Percentiles rank a stretch among this genome's conserved stretches.
Evolutionary conservation across 139 green algal genomes (phyloP).

Genomic region (Yamagishiella unicocca): DNA sequence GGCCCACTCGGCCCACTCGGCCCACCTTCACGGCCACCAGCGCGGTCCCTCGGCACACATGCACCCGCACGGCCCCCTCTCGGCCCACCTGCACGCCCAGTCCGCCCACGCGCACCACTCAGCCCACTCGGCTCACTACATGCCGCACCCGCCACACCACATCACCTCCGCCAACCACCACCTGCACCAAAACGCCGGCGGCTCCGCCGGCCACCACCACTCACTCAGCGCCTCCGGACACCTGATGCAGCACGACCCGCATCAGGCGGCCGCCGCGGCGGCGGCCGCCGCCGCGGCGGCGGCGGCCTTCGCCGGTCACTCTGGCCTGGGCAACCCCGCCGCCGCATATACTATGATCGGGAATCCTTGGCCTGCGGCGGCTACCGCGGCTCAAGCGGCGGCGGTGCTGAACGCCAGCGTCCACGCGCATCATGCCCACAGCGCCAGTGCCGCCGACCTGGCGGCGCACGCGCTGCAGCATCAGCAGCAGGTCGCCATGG

Average conservation of each 20-base stretch:
- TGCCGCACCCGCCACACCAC: constrained; percentile 2
- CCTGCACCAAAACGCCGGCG: background rate
- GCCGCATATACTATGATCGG: constrained; percentile 26
- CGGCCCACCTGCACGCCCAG: background rate
- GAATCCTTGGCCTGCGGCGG: constrained; percentile 21
- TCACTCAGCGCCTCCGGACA: background rate
- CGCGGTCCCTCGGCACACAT: background rate
- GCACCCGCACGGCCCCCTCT: background rate
- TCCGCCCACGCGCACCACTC: background rate
- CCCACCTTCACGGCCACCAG: background rate
- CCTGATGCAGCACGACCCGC: background rate
- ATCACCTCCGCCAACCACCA: constrained; percentile 13
- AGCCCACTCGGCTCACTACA: constrained; percentile 4
- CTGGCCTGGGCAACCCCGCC: background rate
- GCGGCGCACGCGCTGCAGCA: background rate
- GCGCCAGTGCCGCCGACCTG: background rate
- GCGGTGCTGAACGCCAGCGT: background rate
- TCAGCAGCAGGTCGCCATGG: background rate
- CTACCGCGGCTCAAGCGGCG: background rate
- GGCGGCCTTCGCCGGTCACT: background rate
- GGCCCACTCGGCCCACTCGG: constrained; percentile 5
- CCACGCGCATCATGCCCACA: background rate
- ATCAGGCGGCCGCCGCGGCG: constrained; percentile 11
- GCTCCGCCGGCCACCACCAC: constrained; percentile 15
- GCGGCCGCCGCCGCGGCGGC: constrained; percentile 11